Conservation (phyloP, 495 filamentous ascomycete species). For the Podospora fimiseda region DNA sequence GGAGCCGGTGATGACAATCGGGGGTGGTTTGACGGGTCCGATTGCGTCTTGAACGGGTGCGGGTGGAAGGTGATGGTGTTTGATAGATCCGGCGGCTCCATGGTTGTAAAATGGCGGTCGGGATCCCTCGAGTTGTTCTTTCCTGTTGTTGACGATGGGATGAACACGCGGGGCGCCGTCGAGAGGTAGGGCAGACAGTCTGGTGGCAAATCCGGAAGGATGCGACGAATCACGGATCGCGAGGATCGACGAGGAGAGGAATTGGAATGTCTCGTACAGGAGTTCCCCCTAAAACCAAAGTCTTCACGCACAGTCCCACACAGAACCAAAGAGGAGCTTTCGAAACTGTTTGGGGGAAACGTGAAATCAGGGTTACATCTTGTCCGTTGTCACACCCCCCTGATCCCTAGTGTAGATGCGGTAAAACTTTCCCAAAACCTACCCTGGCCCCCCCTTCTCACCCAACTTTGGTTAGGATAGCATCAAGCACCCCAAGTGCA, state of each 20-base stretch:
- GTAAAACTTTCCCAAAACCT: background rate
- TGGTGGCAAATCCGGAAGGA: background rate
- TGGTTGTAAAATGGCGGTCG: slow-evolving; percentile 2
- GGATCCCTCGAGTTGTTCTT: background rate
- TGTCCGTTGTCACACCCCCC: background rate
- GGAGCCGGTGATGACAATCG: slow-evolving; percentile 8
- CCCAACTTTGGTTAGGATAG: background rate
- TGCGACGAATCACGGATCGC: background rate
- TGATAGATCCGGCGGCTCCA: slow-evolving; percentile 34
- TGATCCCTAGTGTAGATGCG: background rate
- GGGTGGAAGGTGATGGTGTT: slow-evolving; percentile 39
- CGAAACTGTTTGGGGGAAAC: background rate
- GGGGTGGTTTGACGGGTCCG: slow-evolving; percentile 22
- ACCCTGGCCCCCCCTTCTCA: background rate
- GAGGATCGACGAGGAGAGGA: background rate
- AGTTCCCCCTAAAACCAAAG: background rate
- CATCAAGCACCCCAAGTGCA: background rate
- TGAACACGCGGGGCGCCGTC: slow-evolving; percentile 3
- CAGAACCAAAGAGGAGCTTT: background rate
- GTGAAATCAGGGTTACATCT: background rate
- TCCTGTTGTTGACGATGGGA: background rate
- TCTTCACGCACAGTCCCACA: too few relatives aligned
- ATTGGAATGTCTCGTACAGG: background rate
- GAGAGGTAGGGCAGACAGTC: background rate
- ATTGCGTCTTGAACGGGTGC: slow-evolving; percentile 43